Evolutionary conservation across 1,284 basidiomycete species (phyloP), one percentile per base, ranked within the genome.

Genomic region (Fomes fomentarius): DNA sequence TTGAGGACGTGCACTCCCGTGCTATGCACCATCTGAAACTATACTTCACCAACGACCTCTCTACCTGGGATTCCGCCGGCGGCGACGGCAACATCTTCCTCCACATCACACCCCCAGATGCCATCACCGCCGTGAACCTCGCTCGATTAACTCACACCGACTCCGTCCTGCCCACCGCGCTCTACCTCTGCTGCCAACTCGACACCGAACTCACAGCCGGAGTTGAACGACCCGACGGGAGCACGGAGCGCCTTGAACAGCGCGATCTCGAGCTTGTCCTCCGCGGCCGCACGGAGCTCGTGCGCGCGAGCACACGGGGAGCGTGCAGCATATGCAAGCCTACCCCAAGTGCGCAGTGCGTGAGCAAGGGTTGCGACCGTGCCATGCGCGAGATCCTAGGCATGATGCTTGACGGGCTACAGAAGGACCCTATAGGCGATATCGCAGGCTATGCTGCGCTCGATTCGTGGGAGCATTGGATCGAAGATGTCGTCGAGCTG

Each of bases 121-220:
- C 60, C 6, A 58, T 65, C 56, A 35, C 51, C 6, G 63, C 57
- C 22, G 60, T 65, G 14, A 63, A 60, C 55, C 55, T 65, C 38
- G 58, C 61, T 1, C 60, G 60, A 22, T 56, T 63, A 35, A 65
- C 62, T 7, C 55, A 57, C 54, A 24, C 58, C 22, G 47, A 47
- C 45, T 60, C 57, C 15, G 53, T 63, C 21, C 60, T 65, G 12
- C 63, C 63, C 47, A 56, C 54, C 41, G 63, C 60, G 48, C 56
- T 65, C 39, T 63, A 62, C 56, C 51, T 65, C 43, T 65, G 61
- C 52, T 60, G 56, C 45, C 61, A 62, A 56, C 57, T 59, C 53
- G 57, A 62, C 53, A 35, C 28, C 8, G 61, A 62, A 43, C 57
- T 62, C 48, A 37, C 50, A n/a, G 26, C 44, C 2, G 61, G 61